Percentiles rank a stretch among this genome's conserved stretches.
Conservation (phyloP, 2,329 filamentous ascomycete species). For the Penicillium sp. region DNA sequence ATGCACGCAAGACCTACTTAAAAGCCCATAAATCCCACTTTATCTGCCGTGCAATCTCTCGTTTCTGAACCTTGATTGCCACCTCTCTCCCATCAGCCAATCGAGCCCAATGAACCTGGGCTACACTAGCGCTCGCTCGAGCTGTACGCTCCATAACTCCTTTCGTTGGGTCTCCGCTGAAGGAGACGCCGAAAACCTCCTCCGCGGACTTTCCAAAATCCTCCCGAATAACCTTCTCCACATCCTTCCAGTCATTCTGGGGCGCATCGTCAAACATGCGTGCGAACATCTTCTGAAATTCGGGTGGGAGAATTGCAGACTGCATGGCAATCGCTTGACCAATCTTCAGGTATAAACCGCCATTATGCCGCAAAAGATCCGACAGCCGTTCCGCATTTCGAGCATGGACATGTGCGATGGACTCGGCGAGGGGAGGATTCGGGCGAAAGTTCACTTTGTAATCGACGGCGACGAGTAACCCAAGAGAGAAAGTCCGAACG, state of each 20-base stretch:
- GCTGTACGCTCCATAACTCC: conserved; percentile 73
- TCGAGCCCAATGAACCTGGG: conserved; percentile 94
- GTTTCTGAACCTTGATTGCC: conserved; percentile 95
- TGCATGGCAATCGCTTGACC: conserved; percentile 99
- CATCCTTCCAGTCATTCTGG: conserved; percentile 85
- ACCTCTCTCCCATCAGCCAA: conserved; percentile 87
- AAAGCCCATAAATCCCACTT: conserved; percentile 96
- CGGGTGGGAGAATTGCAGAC: conserved; percentile 86
- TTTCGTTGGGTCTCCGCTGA: conserved; percentile 66
- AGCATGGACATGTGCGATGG: conserved; percentile 76
- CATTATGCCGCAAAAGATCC: conserved; percentile 80
- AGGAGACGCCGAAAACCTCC: conserved; percentile 91
- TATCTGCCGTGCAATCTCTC: conserved; percentile 88
- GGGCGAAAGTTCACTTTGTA: conserved; percentile 96
- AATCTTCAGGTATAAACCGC: conserved; percentile 95
- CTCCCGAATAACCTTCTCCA: conserved; percentile 81
- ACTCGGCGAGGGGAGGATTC: conserved; percentile 73
- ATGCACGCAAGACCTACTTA: conserved; percentile 60
- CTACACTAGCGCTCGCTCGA: conserved; percentile 83
- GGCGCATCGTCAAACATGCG: conserved; percentile 98
- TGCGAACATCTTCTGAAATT: conserved; percentile 95
- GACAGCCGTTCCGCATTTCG: conserved; percentile 85
- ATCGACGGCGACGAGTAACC: conserved; percentile 81
- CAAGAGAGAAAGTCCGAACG: conserved; percentile 78
- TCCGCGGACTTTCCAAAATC: conserved; percentile 86